Conservation (phyloP, 192 early-diverging fungal species). For the Gryganskiella cystojenkinii region DNA sequence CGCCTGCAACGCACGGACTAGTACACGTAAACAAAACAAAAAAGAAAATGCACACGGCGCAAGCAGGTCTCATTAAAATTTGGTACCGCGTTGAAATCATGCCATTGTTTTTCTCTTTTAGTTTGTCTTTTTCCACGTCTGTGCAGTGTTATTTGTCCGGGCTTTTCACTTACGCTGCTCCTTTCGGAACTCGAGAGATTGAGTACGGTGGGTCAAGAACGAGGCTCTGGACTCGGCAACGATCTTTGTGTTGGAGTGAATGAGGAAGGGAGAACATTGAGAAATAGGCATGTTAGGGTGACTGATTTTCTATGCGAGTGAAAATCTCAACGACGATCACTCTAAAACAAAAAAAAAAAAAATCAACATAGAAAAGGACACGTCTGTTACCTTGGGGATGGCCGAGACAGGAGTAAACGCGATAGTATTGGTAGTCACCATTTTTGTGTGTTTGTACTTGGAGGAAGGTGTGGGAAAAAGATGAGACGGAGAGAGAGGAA, state of each 20-base stretch:
- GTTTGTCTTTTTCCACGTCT: background rate
- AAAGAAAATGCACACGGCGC: no score
- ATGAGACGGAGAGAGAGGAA: background rate
- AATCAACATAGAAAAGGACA: background rate
- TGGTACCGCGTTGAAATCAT: background rate
- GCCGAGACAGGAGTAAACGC: slow-evolving; percentile 24
- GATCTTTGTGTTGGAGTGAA: slow-evolving; percentile 16
- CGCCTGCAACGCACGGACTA: slow-evolving; percentile 32
- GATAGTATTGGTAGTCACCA: slow-evolving; percentile 20
- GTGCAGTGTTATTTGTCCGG: no score
- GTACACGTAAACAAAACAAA: background rate
- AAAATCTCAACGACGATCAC: background rate
- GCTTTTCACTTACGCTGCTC: slow-evolving; percentile 63
- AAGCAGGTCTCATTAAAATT: no score
- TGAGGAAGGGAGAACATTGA: background rate
- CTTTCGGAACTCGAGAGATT: slow-evolving; percentile 61
- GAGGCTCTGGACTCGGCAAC: slow-evolving; percentile 16
- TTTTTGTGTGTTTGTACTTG: no score
- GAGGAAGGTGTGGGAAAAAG: background rate
- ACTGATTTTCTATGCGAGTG: background rate
- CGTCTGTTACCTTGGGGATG: slow-evolving; percentile 37
- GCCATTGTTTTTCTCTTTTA: background rate
- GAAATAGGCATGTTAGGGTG: no score
- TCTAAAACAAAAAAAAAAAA: background rate
- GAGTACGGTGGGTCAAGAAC: slow-evolving; percentile 46